Evolutionary conservation across 2,329 filamentous ascomycete species (phyloP).

Genomic region (Xylariomycetidae sp.): DNA sequence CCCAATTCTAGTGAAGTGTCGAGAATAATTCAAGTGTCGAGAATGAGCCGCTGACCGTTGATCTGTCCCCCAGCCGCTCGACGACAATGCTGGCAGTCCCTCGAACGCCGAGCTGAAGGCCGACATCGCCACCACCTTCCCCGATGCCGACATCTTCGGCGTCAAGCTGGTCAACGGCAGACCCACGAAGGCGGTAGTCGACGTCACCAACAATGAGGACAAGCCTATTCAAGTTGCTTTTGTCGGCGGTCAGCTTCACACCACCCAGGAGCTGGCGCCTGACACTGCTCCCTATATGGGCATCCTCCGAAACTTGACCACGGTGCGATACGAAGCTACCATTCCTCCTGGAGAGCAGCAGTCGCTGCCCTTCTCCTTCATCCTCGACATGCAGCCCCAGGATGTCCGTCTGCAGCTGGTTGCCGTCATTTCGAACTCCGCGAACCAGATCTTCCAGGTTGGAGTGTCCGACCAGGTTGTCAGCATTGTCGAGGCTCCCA

Average conservation of each 20-base stretch:
- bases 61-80: constrained; percentile 15
- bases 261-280: constrained; percentile 46
- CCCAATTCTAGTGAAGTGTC: too few relatives aligned
- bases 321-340: constrained; percentile 64
- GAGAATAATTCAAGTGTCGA: too few relatives aligned
- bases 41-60: constrained; percentile 2
- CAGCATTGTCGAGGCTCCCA: constrained; percentile 81
- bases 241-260: constrained; percentile 67
- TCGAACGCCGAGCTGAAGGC: constrained; percentile 49
- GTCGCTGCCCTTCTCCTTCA: constrained; percentile 75
- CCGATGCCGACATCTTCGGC: constrained; percentile 78
- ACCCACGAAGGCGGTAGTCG: constrained; percentile 74
- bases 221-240: constrained; percentile 68
- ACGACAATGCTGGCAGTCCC: constrained; percentile 19
- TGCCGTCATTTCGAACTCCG: constrained; percentile 63
- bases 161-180: constrained; percentile 93
- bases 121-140: constrained; percentile 57
- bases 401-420: constrained; percentile 74
- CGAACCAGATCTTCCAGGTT: constrained; percentile 68
- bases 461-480: constrained; percentile 77
- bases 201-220: constrained; percentile 78
- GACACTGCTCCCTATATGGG: constrained; percentile 40
- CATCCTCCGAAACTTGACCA: constrained; percentile 80
- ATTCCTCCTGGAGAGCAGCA: constrained; percentile 72
- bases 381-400: constrained; percentile 87